Evolutionary conservation across 2,329 filamentous ascomycete genomes (phyloP), one percentile per base, ranked within the genome.

Genomic region (Calonectria pteridis): DNA sequence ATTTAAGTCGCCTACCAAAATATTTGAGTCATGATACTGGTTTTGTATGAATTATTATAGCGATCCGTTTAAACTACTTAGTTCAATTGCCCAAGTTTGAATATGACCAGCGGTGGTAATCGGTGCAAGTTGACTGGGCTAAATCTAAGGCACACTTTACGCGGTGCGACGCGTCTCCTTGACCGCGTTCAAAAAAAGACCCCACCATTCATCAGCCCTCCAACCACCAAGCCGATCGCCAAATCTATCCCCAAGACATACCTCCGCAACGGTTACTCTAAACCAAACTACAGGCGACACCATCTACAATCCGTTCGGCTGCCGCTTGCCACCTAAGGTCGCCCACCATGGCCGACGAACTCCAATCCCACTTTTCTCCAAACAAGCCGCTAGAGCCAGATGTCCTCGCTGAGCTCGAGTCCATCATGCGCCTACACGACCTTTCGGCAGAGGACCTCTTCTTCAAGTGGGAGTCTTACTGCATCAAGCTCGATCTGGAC

Each of bases 391-490:
- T 98, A 7, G 91, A 95, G 75, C 87, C 92, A 76, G 96, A 98
- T 84, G 91, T 98, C 71, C 87, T 95, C 76, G 87, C 89, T 67
- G 96, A 98, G 86, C 88, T 99, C 77, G 90, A 94, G 82, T 97
- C 95, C 72, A 97, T 98, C 83, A 90, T 97, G 86, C 92, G 93
- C 69, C 89, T 98, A 73, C 95, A 98, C 85, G 92, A 92, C 62
- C 90, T 98, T 74, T 91, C 92, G 20, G 89, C 93, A 40, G 93
- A 98, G 83, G 97, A 98, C 83, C 89, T 98, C 31, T 98, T 95
- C 85, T 98, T 95, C 91, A 98, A 98, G 89, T 99, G 97, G 97
- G 97, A 99, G 84, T 96, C 95, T 0, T 98, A 98, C 88, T 96
- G 94, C 84, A 93, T 99, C 83, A 98, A 96, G 85, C 95, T 98